Conservation (phyloP, 371 early-diverging fungal genomes). For the Globomyces sp. region DNA sequence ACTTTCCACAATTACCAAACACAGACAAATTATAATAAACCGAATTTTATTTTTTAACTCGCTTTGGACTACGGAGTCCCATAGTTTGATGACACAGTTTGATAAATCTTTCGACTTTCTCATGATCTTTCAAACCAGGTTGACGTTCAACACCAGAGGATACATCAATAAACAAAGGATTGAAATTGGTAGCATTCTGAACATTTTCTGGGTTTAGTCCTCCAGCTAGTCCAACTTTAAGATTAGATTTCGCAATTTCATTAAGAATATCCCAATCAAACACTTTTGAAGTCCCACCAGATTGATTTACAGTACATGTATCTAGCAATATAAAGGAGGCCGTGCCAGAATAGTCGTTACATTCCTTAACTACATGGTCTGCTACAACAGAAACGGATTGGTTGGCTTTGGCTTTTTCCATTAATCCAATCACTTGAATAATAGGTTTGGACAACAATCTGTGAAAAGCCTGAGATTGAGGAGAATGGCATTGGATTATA, state of each 20-base stretch:
- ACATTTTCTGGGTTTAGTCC: slow-evolving; percentile 88
- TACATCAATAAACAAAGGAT: slow-evolving; percentile 90
- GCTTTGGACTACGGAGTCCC: too few species aligned
- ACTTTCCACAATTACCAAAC: too few species aligned
- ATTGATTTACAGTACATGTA: slow-evolving; percentile 49
- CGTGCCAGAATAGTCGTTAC: slow-evolving; percentile 20
- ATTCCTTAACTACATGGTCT: background rate
- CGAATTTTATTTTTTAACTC: too few species aligned
- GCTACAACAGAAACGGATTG: slow-evolving; percentile 47
- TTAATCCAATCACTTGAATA: slow-evolving; percentile 86
- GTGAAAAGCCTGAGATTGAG: slow-evolving; percentile 62
- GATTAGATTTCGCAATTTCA: slow-evolving; percentile 47
- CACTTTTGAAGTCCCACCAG: slow-evolving; percentile 42
- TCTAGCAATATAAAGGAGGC: slow-evolving; percentile 41
- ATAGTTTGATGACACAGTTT: background rate
- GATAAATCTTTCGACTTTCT: slow-evolving; percentile 28
- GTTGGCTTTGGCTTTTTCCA: slow-evolving; percentile 32
- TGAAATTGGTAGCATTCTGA: slow-evolving; percentile 63
- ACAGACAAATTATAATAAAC: too few species aligned
- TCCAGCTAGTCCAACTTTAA: slow-evolving; percentile 84
- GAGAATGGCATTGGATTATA: slow-evolving; percentile 90
- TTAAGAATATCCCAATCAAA: slow-evolving; percentile 71
- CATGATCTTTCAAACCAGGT: slow-evolving; percentile 36
- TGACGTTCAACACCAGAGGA: slow-evolving; percentile 75
- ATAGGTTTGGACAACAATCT: slow-evolving; percentile 76